Evolutionary conservation across 2,329 filamentous ascomycete genomes (phyloP).

Genomic region (Fusarium algeriense): DNA sequence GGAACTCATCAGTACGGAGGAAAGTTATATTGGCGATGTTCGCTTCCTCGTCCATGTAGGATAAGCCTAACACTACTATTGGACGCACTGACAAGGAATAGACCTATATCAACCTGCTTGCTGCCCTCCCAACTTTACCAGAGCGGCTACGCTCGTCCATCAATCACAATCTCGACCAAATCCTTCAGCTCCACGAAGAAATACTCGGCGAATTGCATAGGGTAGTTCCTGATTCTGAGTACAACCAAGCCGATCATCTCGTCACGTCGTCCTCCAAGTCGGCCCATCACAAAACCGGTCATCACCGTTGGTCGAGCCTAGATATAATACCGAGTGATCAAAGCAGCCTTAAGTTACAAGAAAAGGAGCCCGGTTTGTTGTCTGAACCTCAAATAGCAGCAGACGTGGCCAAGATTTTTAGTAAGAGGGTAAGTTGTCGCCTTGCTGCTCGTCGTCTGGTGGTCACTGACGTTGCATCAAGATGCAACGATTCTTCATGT

Average conservation of each 20-base stretch:
- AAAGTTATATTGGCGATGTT: constrained; percentile 88
- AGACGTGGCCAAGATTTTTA: constrained; percentile 71
- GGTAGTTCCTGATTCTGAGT: constrained; percentile 76
- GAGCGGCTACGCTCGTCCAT: constrained; percentile 76
- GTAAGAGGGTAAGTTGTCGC: constrained; percentile 62
- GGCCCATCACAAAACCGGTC: constrained; percentile 40
- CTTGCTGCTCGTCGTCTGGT: background rate
- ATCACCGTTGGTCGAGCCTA: constrained; percentile 63
- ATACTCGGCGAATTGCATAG: constrained; percentile 81
- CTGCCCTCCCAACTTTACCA: constrained; percentile 76
- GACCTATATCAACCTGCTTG: constrained; percentile 81
- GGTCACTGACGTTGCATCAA: constrained; percentile 51
- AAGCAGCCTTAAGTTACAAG: constrained; percentile 56
- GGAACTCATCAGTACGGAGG: constrained; percentile 87
- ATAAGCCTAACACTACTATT: background rate
- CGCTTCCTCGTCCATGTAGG: constrained; percentile 87
- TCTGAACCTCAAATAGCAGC: constrained; percentile 70
- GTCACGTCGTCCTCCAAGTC: constrained; percentile 24
- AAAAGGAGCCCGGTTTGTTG: constrained; percentile 63
- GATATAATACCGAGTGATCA: constrained; percentile 60
- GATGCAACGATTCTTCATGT: constrained; percentile 86
- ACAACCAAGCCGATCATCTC: constrained; percentile 57
- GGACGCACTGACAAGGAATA: constrained; percentile 51
- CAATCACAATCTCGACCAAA: constrained; percentile 81
- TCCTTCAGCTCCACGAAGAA: constrained; percentile 85